Base-by-base conservation (phyloP, 768 basidiomycete species). In the Macrolepiota albuminosa region DNA sequence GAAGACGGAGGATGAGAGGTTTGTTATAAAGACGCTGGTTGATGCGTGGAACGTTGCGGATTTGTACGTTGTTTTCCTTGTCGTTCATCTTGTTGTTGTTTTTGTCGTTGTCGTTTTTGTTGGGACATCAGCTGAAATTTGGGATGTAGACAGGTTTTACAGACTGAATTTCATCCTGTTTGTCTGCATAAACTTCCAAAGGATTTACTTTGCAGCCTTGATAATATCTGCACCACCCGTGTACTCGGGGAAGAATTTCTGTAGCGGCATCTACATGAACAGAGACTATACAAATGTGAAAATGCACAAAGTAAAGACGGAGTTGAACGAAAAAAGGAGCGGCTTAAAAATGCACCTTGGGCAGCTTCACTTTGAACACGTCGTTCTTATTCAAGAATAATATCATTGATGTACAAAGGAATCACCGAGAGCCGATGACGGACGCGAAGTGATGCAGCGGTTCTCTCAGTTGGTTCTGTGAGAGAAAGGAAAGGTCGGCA, bases 321-420 rank as follows among this genome's bases (percentile, higher is more conserved):
- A 8, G n/a, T 52, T 34, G 2, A 4, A 11, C 26, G 40, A 18
- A 45, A 21, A 31, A 50, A 4, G 6, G 21, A 16, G 5, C 3
- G 21, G n/a, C 5, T 6, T 21, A 0, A 10, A 42, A 46, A 48
- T 52, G 4, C 10, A 59, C 58, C 45, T 59, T 59, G 1, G 26
- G 51, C 1, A 96, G 79, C 73, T 97, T 97, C 67, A 86, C 87
- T 49, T 91, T 88, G 76, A 97, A 95, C 49, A 96, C 78, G 72
- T 97, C 95, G 66, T 95, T 95, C 80, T 96, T 95, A 76, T 94
- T 95, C 62, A 95, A 73, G 82, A 95, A 95, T 50, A 95, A 75
- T 68, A 95, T 95, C 66, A 95, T 94, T 0, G 90, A 91, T 4
- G 93, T 94, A 65, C 92, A 87, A 53, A 92, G 85, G 72, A 95